Percentiles rank a stretch among this genome's conserved stretches.
Conservation (phyloP, 805 yeast species). For the Isabelozyma rhagii region DNA sequence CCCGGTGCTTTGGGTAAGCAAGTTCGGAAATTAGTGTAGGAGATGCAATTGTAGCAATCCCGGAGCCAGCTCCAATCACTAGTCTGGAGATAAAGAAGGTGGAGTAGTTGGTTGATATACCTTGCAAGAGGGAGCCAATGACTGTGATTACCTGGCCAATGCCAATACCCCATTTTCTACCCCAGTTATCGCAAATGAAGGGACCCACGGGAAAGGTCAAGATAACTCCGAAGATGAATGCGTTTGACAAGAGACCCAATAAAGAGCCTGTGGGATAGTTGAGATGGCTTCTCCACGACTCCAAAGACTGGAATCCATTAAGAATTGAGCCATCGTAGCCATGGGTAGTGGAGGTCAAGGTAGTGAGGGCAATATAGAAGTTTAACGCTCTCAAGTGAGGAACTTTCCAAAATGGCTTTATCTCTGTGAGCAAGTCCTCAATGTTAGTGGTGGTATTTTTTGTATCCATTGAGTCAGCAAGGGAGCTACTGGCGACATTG, state of each 20-base stretch:
- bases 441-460: slow-evolving; percentile 2
- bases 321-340: slow-evolving; percentile 50
- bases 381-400: slow-evolving; percentile 38
- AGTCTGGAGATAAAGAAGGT: slow-evolving; percentile 46
- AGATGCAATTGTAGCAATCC: slow-evolving; percentile 39
- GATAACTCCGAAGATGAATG: slow-evolving; percentile 41
- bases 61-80: slow-evolving; percentile 45
- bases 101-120: slow-evolving; percentile 29
- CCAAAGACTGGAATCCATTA: slow-evolving; percentile 48
- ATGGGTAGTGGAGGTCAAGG: slow-evolving; percentile 46
- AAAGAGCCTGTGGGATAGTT: slow-evolving; percentile 35
- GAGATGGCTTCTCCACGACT: slow-evolving; percentile 38
- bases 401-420: slow-evolving; percentile 28
- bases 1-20: slow-evolving; percentile 45
- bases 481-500: too few species aligned
- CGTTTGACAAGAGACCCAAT: slow-evolving; percentile 41
- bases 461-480: too few species aligned
- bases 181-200: slow-evolving; percentile 32
- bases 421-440: slow-evolving; percentile 19
- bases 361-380: slow-evolving; percentile 34
- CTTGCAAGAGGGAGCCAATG: slow-evolving; percentile 38
- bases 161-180: slow-evolving; percentile 32
- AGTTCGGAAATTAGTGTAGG: slow-evolving; percentile 51
- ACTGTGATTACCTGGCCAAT: slow-evolving; percentile 23
- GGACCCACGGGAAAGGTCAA: slow-evolving; percentile 26